A percentile compares a stretch with the other conserved stretches of the same genome.
Evolutionary conservation across 108 stramenopile species (phyloP).

Genomic region (Cyclotella sp.): DNA sequence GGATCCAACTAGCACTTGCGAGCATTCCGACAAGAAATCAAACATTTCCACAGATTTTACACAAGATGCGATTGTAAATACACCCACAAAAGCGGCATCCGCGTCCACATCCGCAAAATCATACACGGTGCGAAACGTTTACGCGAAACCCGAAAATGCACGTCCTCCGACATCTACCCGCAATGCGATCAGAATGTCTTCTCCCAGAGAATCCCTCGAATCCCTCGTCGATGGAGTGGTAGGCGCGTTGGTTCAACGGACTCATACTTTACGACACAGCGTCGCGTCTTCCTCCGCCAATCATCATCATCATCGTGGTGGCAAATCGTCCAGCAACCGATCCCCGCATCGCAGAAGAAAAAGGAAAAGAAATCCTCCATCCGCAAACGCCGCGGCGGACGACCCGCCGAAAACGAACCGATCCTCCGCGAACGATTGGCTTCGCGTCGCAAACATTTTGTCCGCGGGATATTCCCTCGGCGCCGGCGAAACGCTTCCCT

Average conservation of each 20-base stretch:
- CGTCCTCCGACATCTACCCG: neutral
- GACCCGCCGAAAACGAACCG: neutral
- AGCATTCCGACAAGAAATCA: neutral
- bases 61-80: neutral
- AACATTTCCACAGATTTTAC: neutral
- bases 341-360: constrained; percentile 14
- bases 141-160: neutral
- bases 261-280: constrained; percentile 24
- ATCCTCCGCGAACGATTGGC: constrained; percentile 34
- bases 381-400: neutral
- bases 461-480: constrained; percentile 44
- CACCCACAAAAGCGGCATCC: neutral
- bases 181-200: neutral
- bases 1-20: neutral
- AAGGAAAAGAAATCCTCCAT: neutral
- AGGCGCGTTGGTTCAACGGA: constrained; percentile 32
- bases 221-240: constrained; percentile 46
- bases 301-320: too few relatives aligned
- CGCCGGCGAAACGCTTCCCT: constrained; percentile 23
- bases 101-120: neutral
- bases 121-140: constrained; percentile 18
- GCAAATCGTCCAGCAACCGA: neutral
- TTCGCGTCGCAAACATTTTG: constrained; percentile 41
- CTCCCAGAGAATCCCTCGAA: constrained; percentile 44
- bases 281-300: neutral